Base-by-base conservation (phyloP, 1,284 basidiomycete species). In the Ganoderma sinense region DNA sequence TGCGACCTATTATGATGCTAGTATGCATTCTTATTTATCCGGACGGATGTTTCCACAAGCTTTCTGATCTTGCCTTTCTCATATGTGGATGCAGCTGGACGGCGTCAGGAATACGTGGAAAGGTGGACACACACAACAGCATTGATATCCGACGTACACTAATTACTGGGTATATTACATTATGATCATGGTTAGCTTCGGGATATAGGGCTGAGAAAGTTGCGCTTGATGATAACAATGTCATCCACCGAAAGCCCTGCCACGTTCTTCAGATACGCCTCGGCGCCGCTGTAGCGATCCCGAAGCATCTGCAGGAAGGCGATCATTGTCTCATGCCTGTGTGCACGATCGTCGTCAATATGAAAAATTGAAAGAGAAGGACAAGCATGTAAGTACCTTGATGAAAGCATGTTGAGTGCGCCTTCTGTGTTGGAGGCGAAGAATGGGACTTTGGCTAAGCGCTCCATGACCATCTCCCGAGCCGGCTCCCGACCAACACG, bases 401-500 rank as follows among this genome's bases (percentile, higher is more conserved):
- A 93, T 4, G 89, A 88, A 60, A 94, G 87, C 92, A 94, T 93
- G 73, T 92, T 93, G 18, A 92, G 81, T 2, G 91, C 92, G 29
- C 91, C 91, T 68, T 92, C 87, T 59, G 85, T 88, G 72, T 93
- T 91, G 4, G 88, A 84, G 1, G 89, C 89, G 77, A 94, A 94
- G 11, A 92, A 71, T 0, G 92, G 91, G 67, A 93, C 90, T 74
- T 89, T 89, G 8, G 84, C 81, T 41, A 94, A 84, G 13, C 92
- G 86, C 62, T 84, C 79, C 83, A 94, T 87, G 45, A 94, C 88
- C 82, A 85, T 88, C 72, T 87, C 87, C 41, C 93, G 86, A 20
- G 88, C 87, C 40, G 92, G 93, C 78, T 94, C 93, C 53, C 93
- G 88, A 5, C 93, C 93, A 33, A 94, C 83, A 69, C 91, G 84